Percentiles rank a stretch among this genome's conserved stretches.
These are phyloP conservation scores for Thielaviopsis euricoi DNA, from an alignment of 2,329 filamentous ascomycete species.

Conservation along the genomic window DNA sequence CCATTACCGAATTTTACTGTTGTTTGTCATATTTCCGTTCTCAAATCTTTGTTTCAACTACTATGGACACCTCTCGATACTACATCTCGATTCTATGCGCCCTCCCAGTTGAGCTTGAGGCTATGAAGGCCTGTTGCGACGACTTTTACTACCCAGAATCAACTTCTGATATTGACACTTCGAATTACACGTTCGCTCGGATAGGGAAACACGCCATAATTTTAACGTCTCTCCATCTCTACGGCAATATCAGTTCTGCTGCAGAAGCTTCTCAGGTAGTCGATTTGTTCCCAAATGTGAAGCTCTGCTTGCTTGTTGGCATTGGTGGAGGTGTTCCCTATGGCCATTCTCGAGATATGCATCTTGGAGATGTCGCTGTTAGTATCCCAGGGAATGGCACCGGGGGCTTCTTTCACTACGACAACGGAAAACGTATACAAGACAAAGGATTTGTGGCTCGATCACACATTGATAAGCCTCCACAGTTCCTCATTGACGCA, in stretches of 20 bases:
- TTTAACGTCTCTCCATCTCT: background rate
- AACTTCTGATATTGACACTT: background rate
- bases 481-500: background rate
- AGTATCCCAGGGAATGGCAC: background rate
- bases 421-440: background rate
- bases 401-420: background rate
- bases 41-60: background rate
- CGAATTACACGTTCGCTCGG: background rate
- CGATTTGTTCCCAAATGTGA: background rate
- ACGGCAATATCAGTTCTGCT: background rate
- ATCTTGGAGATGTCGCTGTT: background rate
- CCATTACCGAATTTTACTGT: too few relatives aligned
- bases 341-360: background rate
- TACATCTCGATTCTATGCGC: background rate
- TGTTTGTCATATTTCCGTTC: background rate
- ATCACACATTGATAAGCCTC: background rate
- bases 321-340: background rate
- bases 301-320: background rate
- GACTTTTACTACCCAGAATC: background rate
- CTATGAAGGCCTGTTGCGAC: background rate
- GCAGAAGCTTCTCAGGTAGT: background rate
- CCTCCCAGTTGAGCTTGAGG: background rate
- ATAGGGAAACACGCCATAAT: background rate
- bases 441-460: background rate
- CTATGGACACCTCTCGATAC: background rate